Evolutionary conservation across 2,329 filamentous ascomycete genomes (phyloP).

Genomic region (Claviceps purpurea): DNA sequence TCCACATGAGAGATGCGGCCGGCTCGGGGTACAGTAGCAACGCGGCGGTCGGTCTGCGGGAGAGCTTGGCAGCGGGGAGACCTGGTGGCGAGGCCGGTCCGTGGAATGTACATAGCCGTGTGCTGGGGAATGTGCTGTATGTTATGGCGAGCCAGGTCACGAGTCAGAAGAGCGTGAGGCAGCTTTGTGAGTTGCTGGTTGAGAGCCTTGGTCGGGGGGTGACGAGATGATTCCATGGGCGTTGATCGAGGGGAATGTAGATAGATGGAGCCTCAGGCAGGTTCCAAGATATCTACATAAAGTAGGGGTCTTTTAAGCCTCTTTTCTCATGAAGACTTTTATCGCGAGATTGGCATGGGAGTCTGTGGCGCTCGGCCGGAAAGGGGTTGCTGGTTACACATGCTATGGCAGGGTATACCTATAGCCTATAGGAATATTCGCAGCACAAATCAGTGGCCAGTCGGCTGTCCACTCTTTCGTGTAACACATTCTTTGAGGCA

Average conservation of each 20-base stretch:
- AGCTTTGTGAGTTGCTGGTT: slow-evolving; percentile 12
- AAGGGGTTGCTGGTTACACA: no score
- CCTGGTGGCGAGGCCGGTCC: slow-evolving; percentile 12
- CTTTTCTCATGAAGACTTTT: no score
- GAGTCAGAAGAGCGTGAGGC: slow-evolving; percentile 14
- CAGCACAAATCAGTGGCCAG: no score
- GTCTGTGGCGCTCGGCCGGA: no score
- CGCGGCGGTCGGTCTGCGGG: slow-evolving; percentile 30
- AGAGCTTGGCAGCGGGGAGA: slow-evolving; percentile 16
- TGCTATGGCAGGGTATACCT: no score
- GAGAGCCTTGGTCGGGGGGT: slow-evolving; percentile 1
- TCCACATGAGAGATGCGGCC: slow-evolving; percentile 34
- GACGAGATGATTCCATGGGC: neutral
- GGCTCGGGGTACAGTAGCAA: slow-evolving; percentile 34
- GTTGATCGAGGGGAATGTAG: neutral
- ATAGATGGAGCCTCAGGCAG: no score
- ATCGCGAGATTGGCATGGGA: no score
- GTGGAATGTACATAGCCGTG: slow-evolving; percentile 40
- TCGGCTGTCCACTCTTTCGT: no score
- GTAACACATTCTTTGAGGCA: no score
- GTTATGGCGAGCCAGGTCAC: slow-evolving; percentile 41
- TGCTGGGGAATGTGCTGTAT: slow-evolving; percentile 45
- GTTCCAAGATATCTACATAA: no score
- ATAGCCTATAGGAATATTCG: no score
- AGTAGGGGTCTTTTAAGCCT: no score